phyloP scores from a whole-genome alignment of 768 basidiomycete species.

The Xanthoconium stramineum region DNA sequence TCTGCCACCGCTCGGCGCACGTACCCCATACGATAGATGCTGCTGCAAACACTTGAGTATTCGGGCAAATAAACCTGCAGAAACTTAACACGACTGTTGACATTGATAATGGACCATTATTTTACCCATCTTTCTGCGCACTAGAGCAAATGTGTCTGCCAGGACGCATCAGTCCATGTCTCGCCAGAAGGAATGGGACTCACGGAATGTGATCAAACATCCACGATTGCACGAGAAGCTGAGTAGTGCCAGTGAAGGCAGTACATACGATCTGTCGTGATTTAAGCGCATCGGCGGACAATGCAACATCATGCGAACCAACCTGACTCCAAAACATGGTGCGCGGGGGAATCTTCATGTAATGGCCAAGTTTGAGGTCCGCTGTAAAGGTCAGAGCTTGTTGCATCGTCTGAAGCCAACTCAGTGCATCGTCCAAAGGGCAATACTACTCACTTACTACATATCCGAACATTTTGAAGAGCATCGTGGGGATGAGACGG shows the following conservation, averaged over 20 bases:
- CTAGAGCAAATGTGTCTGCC: slow-evolving; percentile 45
- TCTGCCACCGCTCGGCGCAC: slow-evolving; percentile 1
- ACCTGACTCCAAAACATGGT: slow-evolving; percentile 73
- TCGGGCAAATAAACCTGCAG: slow-evolving; percentile 47
- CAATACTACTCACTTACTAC: slow-evolving; percentile 35
- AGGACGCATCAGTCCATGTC: neutral
- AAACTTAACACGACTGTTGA: neutral
- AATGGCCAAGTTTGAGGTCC: slow-evolving; percentile 79
- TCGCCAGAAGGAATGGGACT: slow-evolving; percentile 11
- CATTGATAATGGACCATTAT: neutral
- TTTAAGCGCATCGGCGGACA: neutral
- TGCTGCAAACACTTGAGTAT: slow-evolving; percentile 51
- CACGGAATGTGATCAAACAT: slow-evolving; percentile 62
- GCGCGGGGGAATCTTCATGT: slow-evolving; percentile 60
- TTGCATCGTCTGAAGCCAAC: slow-evolving; percentile 25
- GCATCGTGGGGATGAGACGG: slow-evolving; percentile 76
- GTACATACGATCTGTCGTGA: slow-evolving; percentile 56
- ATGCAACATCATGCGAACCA: neutral
- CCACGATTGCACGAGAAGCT: slow-evolving; percentile 74
- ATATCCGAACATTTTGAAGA: slow-evolving; percentile 84
- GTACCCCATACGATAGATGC: slow-evolving; percentile 52
- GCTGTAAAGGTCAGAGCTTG: slow-evolving; percentile 63
- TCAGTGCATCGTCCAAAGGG: neutral
- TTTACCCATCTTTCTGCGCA: slow-evolving; percentile 39
- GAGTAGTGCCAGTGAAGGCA: slow-evolving; percentile 65